Base-by-base conservation (phyloP, 371 early-diverging fungal species). In the Apophysomyces variabilis region DNA sequence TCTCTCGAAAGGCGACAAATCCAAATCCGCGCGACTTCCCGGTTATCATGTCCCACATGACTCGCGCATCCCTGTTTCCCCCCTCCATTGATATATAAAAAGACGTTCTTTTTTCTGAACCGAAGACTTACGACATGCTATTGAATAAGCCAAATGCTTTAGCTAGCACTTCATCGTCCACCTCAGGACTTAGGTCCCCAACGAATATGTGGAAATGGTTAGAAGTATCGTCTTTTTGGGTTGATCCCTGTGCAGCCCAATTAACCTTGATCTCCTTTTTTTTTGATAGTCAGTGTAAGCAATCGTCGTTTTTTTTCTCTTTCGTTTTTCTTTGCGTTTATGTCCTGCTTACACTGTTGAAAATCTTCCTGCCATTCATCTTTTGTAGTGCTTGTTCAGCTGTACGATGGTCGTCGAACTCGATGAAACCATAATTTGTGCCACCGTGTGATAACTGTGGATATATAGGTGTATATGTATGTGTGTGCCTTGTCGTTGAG, bases 341-440 rank as follows among this genome's bases (percentile, higher is more conserved):
- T 26, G 32, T 26, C 32, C 32, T 5, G 62, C 69, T 57, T 74
- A 87, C 90, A 66, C 83, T 77, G 43, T 81, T 83, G 66, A 82
- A 86, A 16, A 91, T 78, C 58, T 84, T 87, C 64, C 88, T 86
- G 7, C 95, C 95, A 69, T 93, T 93, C 76, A 95, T 82, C 32
- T 71, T 79, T 69, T 90, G 86, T 32, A 95, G 75, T 44, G 95
- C 95, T 62, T 75, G 69, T 46, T 92, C 92, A 26, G 96, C 96
- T 50, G 83, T 74, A 44, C 77, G 77, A 70, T 89, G 90, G 47
- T 91, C 92, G 57, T 68, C 74, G 83, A 90, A 93, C 71, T 95
- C 95, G 47, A 96, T 90, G 75, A 96, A 96, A n/a, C 94, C 96
- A 79, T 93, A 96, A 78, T 91, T 93, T 63, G 92, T 76, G 37